Base-by-base conservation (phyloP, 2,329 filamentous ascomycete species). In the Pseudogymnoascus sp. region DNA sequence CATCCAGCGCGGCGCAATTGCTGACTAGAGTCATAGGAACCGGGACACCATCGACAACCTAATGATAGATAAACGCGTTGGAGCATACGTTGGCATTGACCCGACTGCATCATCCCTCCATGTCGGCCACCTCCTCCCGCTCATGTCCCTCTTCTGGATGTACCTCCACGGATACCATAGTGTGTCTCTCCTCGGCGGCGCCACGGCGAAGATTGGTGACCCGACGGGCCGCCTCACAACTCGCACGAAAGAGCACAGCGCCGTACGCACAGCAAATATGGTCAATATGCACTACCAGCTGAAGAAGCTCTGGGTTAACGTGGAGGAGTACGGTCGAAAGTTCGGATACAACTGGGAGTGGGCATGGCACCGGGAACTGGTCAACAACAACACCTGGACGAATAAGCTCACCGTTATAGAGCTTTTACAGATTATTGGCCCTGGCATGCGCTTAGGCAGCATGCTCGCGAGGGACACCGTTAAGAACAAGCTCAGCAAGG, bases 381-480 rank as follows among this genome's bases (percentile, higher is more conserved):
- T 86, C 29, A 95, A 96, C 76, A 99, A 99, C 74, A 88, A 85
- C 65, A 79, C 80, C 58, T 99, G 94, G 94, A 84, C 92, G 77
- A 84, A 88, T 66, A 84, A 82, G 39, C 75, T 90, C 44, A 80
- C 85, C 1, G 78, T 96, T 47, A 78, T 90, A 58, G 89, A 96
- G 50, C 83, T 97, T 59, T 77, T 95, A 66, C 83, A 84, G 70
- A 81, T 86, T 62, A 77, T 97, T 31, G 94, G 92, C 2, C 82
- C 81, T 33, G 81, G 85, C 50, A 84, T 91, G 71, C 82, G 93
- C 63, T 76, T 99, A 59, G 92, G 93, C 1, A 83, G 92, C 2
- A 92, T 99, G 90, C 80, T 99, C 63, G 85, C 86, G 60, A 86
- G 91, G 69, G 93, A 97, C 65, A 94, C 89, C 35, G 92, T 95